Evolutionary conservation across 805 yeast genomes (phyloP).

Genomic region (Tetrapisispora nanseiensis): DNA sequence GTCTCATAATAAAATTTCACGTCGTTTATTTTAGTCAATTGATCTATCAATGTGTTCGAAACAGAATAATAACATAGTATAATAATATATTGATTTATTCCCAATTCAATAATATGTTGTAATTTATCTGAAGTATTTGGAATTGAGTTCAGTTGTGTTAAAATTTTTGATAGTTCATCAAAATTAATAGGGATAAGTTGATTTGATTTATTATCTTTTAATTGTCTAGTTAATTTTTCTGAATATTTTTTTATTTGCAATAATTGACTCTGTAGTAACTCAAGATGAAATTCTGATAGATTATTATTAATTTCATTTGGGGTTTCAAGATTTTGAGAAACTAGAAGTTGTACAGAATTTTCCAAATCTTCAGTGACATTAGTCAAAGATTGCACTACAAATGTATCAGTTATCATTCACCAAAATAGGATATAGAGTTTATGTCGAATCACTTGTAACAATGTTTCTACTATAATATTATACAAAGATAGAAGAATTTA

Average conservation of each 20-base stretch:
- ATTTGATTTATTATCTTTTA: neutral
- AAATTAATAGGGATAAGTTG: constrained; percentile 3
- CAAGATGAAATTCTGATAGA: neutral
- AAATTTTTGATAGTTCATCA: constrained; percentile 1
- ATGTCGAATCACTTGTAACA: too few species aligned
- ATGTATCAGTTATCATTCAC: constrained; percentile 2
- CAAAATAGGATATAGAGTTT: neutral
- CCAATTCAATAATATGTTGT: constrained; percentile 4
- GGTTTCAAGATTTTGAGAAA: neutral
- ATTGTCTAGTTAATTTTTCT: constrained; percentile 2
- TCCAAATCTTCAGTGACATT: neutral
- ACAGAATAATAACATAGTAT: constrained; percentile 18
- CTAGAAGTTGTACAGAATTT: neutral
- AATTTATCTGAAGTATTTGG: constrained; percentile 1
- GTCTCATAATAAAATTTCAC: constrained; percentile 15
- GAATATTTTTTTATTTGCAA: constrained; percentile 8
- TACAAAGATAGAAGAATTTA: too few species aligned
- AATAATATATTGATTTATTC: constrained; percentile 10
- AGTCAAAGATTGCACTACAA: neutral
- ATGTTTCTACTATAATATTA: too few species aligned
- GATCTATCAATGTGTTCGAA: constrained; percentile 11
- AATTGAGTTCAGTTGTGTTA: constrained; percentile 1
- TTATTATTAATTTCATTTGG: neutral
- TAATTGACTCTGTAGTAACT: constrained; percentile 11
- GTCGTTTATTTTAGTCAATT: constrained; percentile 14